Evolutionary conservation across 2,329 filamentous ascomycete species (phyloP), one percentile per base, ranked within the genome.

Genomic region (Fusarium agapanthi): DNA sequence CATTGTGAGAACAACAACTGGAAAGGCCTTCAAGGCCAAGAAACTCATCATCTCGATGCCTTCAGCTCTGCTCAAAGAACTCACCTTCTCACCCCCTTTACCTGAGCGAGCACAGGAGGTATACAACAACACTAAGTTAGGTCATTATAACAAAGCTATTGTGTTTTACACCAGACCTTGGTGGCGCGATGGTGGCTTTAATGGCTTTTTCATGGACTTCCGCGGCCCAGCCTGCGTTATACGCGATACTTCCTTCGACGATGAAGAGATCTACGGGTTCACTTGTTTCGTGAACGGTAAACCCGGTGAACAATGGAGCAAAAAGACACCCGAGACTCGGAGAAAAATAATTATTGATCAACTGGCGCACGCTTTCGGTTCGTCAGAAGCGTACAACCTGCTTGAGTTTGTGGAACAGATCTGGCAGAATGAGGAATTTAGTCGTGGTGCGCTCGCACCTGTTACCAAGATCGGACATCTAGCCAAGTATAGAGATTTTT

Each of bases 21-120:
- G 74, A 14, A 75, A 70, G 26, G 62, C 75, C 0, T 78, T 82
- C 28, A 66, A 79, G 6, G 82, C 80, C 1, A 79, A 77, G 28
- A 85, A 84, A 48, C 79, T 83, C 32, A 83, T 89, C 54, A 67
- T 88, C 7, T 86, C 87, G 4, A 77, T 89, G 11, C 84, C 87
- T 0, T 86, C 83, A 11, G 83, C 87, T 12, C 77, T 88, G 47
- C 83, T 85, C 59, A 79, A 80, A 15, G 80, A 83, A 13, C 82
- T 89, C 30, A 78, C 76, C 7, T 87, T 89, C 75, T 75, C 79
- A 0, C 88, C 88, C 2, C 72, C 82, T 2, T 78, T 88, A 1
- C 83, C 86, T 0, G 38, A 69, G 0, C 74, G 78, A 6, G 81
- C 84, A 34, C 75, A 79, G 9, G 74, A 79, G 5, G 75, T 86